A percentile compares a stretch with the other conserved stretches of the same genome.
Evolutionary conservation across 768 basidiomycete species (phyloP).

Genomic region (Termitomyces sp.): DNA sequence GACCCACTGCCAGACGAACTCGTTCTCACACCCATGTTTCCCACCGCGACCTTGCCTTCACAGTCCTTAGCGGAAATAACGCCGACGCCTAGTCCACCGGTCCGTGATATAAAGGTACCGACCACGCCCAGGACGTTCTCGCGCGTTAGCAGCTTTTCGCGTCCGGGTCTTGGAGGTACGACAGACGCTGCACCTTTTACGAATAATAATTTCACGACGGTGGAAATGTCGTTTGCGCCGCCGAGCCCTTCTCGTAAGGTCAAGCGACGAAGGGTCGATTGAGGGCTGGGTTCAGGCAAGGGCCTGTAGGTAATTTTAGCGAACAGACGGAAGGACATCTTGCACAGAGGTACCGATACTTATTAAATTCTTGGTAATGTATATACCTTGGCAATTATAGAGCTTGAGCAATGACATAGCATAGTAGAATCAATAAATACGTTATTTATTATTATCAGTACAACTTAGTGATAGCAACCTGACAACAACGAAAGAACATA

Average conservation of each 20-base stretch:
- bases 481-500: background rate
- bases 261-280: constrained; percentile 8
- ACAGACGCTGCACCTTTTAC: constrained; percentile 20
- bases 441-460: background rate
- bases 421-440: background rate
- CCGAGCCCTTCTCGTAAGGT: constrained; percentile 21
- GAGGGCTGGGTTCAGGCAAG: background rate
- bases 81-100: constrained; percentile 25
- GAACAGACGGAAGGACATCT: background rate
- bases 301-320: no score
- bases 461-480: background rate
- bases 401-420: background rate
- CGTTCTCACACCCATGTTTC: background rate
- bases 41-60: background rate
- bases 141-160: constrained; percentile 19
- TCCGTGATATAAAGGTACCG: constrained; percentile 23
- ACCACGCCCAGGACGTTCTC: constrained; percentile 10
- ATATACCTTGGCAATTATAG: background rate
- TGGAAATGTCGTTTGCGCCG: constrained; percentile 29
- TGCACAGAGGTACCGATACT: background rate
- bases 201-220: constrained; percentile 43
- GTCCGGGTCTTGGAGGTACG: constrained; percentile 12
- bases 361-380: background rate
- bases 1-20: background rate
- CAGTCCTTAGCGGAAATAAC: background rate